Percentiles rank a stretch among this genome's conserved stretches.
phyloP scores from a whole-genome alignment of 768 basidiomycete genomes.

The Phylloporus sp. region DNA sequence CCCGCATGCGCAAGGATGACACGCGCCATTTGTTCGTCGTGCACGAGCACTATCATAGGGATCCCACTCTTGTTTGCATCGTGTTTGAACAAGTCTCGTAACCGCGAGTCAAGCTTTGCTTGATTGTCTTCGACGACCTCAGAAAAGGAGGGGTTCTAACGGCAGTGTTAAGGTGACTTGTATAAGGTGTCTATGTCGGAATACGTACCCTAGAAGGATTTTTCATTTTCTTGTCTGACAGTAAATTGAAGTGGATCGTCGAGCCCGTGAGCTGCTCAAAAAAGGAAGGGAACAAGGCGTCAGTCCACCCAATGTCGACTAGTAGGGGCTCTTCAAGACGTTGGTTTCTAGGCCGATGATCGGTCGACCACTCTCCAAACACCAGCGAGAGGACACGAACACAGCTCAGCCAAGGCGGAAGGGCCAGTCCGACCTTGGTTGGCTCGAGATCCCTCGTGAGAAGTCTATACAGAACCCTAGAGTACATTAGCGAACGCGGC shows the following conservation, averaged over 20 bases:
- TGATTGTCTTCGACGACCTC: constrained; percentile 11
- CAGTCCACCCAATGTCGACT: constrained; percentile 42
- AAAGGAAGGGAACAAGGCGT: constrained; percentile 30
- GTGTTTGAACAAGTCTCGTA: constrained; percentile 21
- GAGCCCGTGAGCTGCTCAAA: constrained; percentile 13
- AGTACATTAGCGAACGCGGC: neutral
- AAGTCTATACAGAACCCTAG: constrained; percentile 32
- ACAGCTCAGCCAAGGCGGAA: constrained; percentile 30
- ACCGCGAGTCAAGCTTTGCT: constrained; percentile 10
- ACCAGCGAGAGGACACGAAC: constrained; percentile 36
- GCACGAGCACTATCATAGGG: constrained; percentile 47
- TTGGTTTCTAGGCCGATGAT: constrained; percentile 28
- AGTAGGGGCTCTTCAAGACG: constrained; percentile 32
- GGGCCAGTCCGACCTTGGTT: constrained; percentile 31
- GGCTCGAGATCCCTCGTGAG: constrained; percentile 21
- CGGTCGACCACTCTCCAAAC: constrained; percentile 33
- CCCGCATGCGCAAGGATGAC: constrained; percentile 40
- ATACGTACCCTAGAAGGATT: constrained; percentile 20
- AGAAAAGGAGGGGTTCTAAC: constrained; percentile 17
- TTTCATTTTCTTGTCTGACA: constrained; percentile 2
- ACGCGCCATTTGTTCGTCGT: constrained; percentile 37
- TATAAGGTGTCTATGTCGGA: neutral
- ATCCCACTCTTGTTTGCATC: constrained; percentile 13
- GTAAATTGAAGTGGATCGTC: constrained; percentile 21
- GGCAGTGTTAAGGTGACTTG: neutral